Evolutionary conservation across 306 rosid genomes (phyloP).

Genomic region (Acacia confusa): DNA sequence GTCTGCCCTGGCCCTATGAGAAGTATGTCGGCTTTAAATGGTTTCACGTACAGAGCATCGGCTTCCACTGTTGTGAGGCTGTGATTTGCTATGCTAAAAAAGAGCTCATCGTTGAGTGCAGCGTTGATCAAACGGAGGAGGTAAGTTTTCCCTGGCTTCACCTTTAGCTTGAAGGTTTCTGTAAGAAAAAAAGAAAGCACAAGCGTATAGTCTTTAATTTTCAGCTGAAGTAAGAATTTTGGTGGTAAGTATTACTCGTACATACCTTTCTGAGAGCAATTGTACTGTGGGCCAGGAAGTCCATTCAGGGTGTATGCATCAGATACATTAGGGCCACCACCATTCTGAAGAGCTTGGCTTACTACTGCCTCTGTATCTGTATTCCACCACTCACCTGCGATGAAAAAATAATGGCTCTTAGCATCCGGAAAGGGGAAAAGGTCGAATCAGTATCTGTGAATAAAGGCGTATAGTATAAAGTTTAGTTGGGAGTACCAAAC

Average conservation of each 20-base stretch:
- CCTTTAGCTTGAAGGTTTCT: constrained; percentile 37
- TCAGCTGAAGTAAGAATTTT: neutral
- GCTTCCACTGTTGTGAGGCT: constrained; percentile 33
- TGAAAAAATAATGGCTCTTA: neutral
- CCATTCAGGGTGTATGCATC: constrained; percentile 37
- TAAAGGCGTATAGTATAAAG: neutral
- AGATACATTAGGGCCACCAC: constrained; percentile 33
- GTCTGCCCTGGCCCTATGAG: constrained; percentile 37
- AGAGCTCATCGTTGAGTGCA: constrained; percentile 39
- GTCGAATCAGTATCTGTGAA: neutral
- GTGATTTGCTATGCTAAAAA: constrained; percentile 36
- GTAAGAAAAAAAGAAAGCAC: neutral
- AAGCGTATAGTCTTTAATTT: neutral
- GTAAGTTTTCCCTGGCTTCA: constrained; percentile 34
- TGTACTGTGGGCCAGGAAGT: constrained; percentile 34
- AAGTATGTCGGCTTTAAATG: constrained; percentile 20
- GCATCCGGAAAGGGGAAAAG: neutral
- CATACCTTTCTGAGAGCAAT: constrained; percentile 28
- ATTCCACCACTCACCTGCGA: constrained; percentile 43
- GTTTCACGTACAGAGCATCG: constrained; percentile 34
- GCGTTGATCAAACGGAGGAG: constrained; percentile 34
- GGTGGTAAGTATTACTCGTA: neutral
- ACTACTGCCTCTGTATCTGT: constrained; percentile 34
- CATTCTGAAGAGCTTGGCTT: constrained; percentile 34
- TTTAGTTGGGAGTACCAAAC: constrained; percentile 25